Conservation (phyloP, 2,329 filamentous ascomycete species). For the Beauveria sp. region DNA sequence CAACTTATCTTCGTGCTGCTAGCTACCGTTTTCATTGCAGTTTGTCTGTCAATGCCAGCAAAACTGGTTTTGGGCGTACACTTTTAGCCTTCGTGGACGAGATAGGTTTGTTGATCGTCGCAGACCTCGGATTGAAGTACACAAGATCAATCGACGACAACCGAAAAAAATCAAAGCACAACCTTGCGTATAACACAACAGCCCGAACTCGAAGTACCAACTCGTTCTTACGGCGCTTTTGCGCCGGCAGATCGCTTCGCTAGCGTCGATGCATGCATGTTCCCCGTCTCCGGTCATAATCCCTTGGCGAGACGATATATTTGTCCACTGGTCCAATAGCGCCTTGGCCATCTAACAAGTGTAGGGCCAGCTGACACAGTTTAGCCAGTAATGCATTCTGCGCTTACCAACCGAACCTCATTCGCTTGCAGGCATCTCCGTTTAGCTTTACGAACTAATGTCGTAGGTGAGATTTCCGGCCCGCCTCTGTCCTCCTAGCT, state of each 20-base stretch:
- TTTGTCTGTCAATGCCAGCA: background rate
- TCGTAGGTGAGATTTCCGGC: background rate
- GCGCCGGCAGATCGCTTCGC: background rate
- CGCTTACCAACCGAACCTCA: background rate
- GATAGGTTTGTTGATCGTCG: no score
- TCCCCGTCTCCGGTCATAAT: background rate
- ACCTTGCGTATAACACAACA: background rate
- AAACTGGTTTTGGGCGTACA: no score
- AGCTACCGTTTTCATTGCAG: background rate
- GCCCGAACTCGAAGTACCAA: background rate
- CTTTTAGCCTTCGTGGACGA: no score
- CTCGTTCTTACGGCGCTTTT: background rate
- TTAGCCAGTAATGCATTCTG: background rate
- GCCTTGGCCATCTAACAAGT: background rate
- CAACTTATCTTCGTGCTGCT: background rate
- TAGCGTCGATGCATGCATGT: constrained; percentile 8
- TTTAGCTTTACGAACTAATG: constrained; percentile 2
- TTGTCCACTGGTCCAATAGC: background rate
- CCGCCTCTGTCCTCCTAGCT: background rate
- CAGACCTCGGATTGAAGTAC: no score
- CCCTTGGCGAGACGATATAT: background rate
- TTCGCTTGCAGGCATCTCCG: background rate
- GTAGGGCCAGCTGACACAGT: background rate
- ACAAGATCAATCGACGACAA: background rate
- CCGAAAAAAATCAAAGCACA: background rate